Base-by-base conservation (phyloP, 345 rosid species). In the Excoecaria agallocha region DNA sequence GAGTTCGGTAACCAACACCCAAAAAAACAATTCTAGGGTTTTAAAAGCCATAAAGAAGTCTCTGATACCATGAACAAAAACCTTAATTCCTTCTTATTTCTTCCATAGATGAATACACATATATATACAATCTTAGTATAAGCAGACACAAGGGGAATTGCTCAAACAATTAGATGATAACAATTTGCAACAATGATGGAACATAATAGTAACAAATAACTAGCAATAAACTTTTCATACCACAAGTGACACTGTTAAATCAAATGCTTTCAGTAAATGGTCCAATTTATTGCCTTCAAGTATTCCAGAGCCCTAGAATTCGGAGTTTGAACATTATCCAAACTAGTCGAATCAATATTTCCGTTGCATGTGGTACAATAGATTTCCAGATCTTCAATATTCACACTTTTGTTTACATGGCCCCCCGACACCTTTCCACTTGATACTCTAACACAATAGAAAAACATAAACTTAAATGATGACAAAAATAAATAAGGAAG, bases 321-420 rank as follows among this genome's bases (percentile, higher is more conserved):
- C 77, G 75, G 81, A 80, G 70, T 74, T 69, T 73, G 65, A 66
- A 64, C 73, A 60, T 75, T 72, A 77, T 81, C 82, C 60, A 59
- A 67, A 79, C 79, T 80, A 62, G 72, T 72, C 71, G 81, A 82
- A 75, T 86, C 81, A 45, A 41, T 64, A 82, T 69, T 74, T 72
- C 78, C 88, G 56, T 86, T 74, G 75, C 71, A 79, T 51, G 82
- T 81, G 81, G 84, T 77, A 81, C 93, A 94, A 86, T 89, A 92
- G 76, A 92, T 81, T 81, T 84, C 96, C 82, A 94, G 78, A 70
- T 84, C 97, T 81, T 84, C 82, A 78, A 90, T 81, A 82, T 90
- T 90, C 59, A 85, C 86, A 51, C 70, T 82, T 87, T 90, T 89
- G 85, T 85, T 85, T 68, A 86, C 96, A 83, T 89, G 92, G 45